Conservation (phyloP, 2,329 filamentous ascomycete species). For the Lachnellula willkommii region DNA sequence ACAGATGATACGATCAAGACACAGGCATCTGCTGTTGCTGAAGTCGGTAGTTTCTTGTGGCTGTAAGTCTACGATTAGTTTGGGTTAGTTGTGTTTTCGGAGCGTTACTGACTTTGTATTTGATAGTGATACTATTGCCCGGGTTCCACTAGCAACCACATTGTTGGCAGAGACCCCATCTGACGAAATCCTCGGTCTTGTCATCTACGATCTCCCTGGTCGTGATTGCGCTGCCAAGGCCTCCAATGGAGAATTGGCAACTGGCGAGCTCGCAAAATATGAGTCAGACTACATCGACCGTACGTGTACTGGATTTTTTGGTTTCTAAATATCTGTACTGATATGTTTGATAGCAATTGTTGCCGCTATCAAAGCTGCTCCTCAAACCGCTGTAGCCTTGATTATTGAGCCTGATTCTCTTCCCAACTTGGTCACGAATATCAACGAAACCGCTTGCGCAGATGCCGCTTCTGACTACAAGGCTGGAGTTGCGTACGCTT, state of each 20-base stretch:
- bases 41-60: slow-evolving; percentile 46
- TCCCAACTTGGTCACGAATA: slow-evolving; percentile 55
- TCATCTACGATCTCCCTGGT: slow-evolving; percentile 54
- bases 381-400: slow-evolving; percentile 6
- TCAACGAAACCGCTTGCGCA: slow-evolving; percentile 45
- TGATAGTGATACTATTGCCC: slow-evolving; percentile 41
- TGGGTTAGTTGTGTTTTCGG: too few relatives aligned
- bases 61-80: slow-evolving; percentile 29
- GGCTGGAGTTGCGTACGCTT: slow-evolving; percentile 45
- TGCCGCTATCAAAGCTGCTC: slow-evolving; percentile 19
- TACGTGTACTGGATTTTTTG: slow-evolving; percentile 29
- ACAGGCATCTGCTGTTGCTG: slow-evolving; percentile 32
- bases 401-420: slow-evolving; percentile 50
- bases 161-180: slow-evolving; percentile 44
- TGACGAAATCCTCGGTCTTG: slow-evolving; percentile 41
- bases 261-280: slow-evolving; percentile 49
- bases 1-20: slow-evolving; percentile 47
- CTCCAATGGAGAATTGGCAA: slow-evolving; percentile 52
- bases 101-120: slow-evolving; percentile 3
- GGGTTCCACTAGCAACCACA: slow-evolving; percentile 42
- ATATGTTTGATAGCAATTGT: slow-evolving; percentile 36
- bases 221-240: slow-evolving; percentile 53
- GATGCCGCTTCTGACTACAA: slow-evolving; percentile 45
- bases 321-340: slow-evolving; percentile 39
- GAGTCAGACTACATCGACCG: slow-evolving; percentile 48